A percentile compares a stretch with the other conserved stretches of the same genome.
Evolutionary conservation across 1,284 basidiomycete species (phyloP).

Genomic region (Cutaneotrichosporon mucoides): DNA sequence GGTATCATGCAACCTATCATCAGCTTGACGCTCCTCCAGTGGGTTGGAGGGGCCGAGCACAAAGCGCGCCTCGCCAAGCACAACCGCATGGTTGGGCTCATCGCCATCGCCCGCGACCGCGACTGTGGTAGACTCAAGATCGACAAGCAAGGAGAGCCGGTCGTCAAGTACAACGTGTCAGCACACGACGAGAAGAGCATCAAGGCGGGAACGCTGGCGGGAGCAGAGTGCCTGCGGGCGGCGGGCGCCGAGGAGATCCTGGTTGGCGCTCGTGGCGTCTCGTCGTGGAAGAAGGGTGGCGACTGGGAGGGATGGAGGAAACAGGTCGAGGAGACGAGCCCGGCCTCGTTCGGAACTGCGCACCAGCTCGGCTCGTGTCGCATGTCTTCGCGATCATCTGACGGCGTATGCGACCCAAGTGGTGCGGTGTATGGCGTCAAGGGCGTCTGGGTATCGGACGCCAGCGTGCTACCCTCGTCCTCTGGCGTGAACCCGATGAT

Average conservation of each 20-base stretch:
- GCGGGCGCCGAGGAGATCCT: constrained; percentile 49
- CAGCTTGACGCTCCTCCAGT: constrained; percentile 42
- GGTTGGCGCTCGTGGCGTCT: constrained; percentile 41
- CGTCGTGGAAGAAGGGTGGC: constrained; percentile 21
- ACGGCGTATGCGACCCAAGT: constrained; percentile 46
- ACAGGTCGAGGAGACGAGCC: constrained; percentile 25
- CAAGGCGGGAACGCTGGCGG: constrained; percentile 44
- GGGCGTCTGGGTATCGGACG: constrained; percentile 51
- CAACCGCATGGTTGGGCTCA: constrained; percentile 23
- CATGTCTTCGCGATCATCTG: constrained; percentile 44
- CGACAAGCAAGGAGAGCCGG: constrained; percentile 41
- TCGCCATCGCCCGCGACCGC: constrained; percentile 29
- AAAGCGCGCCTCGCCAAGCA: constrained; percentile 43
- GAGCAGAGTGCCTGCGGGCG: constrained; percentile 47
- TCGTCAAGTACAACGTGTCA: constrained; percentile 48
- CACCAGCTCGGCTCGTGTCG: constrained; percentile 51
- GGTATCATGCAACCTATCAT: constrained; percentile 48
- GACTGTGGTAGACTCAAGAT: constrained; percentile 42
- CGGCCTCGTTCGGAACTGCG: constrained; percentile 27
- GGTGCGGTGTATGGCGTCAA: constrained; percentile 50
- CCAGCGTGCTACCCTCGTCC: constrained; percentile 48
- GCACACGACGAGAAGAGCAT: constrained; percentile 44
- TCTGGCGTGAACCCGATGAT: constrained; percentile 54
- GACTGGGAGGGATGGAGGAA: constrained; percentile 32
- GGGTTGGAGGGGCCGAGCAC: constrained; percentile 41